These are phyloP conservation scores for Entomortierella chlamydospora DNA, from an alignment of 192 early-diverging fungal genomes.

Conservation along the genomic window DNA sequence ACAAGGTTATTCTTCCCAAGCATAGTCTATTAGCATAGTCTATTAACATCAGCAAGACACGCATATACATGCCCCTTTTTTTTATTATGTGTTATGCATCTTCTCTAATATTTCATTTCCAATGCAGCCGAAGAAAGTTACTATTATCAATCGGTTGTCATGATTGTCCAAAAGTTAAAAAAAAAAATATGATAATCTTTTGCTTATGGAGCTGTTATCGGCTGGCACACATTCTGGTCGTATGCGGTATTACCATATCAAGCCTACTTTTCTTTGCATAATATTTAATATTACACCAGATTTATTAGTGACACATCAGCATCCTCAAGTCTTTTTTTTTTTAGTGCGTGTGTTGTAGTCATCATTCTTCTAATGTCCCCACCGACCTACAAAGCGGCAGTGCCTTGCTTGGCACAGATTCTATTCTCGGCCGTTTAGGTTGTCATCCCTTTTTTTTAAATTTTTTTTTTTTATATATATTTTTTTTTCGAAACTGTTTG, in stretches of 20 bases:
- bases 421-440: slow-evolving; percentile 38
- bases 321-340: too few species aligned
- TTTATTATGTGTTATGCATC: neutral
- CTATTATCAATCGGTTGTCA: too few species aligned
- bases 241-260: neutral
- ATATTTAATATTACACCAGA: slow-evolving; percentile 4
- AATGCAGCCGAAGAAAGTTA: neutral
- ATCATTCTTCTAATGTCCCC: too few species aligned
- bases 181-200: neutral
- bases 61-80: neutral
- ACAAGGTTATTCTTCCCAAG: neutral
- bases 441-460: slow-evolving; percentile 1
- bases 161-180: too few species aligned
- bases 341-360: too few species aligned
- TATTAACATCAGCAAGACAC: neutral
- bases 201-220: neutral
- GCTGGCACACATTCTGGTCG: neutral
- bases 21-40: too few species aligned
- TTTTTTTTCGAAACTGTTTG: slow-evolving; percentile 48
- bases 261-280: slow-evolving; percentile 3
- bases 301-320: neutral
- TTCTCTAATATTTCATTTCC: neutral
- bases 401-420: slow-evolving; percentile 1
- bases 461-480: too few species aligned
- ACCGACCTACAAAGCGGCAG: neutral